These are phyloP conservation scores for Dalbergia oliveri DNA, from an alignment of 306 rosid species.

Conservation along the genomic window DNA sequence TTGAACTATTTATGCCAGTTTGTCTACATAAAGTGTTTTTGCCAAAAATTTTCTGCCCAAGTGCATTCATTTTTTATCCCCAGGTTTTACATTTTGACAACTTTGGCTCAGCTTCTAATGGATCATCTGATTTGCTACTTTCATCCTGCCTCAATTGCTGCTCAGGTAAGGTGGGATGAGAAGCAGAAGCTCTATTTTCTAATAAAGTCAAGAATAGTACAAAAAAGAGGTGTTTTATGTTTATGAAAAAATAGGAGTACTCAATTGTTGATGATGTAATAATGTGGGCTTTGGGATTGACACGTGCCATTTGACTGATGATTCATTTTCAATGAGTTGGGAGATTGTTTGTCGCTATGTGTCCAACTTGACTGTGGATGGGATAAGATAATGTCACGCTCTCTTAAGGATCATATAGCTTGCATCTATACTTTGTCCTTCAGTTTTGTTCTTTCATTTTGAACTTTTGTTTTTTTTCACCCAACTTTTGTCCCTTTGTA, in stretches of 20 bases:
- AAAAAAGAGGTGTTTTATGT: constrained; percentile 28
- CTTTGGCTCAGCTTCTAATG: constrained; percentile 26
- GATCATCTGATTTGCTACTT: constrained; percentile 28
- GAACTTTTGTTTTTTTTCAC: not conserved
- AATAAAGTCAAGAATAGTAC: too few species aligned
- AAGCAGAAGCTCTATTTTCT: constrained; percentile 27
- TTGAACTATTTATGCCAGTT: constrained; percentile 7
- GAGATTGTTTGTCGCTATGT: constrained; percentile 45
- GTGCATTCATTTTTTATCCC: not conserved
- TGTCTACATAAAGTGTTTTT: constrained; percentile 8
- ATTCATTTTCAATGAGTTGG: constrained; percentile 38
- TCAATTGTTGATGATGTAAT: constrained; percentile 44
- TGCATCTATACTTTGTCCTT: constrained; percentile 4
- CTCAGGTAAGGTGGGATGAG: not conserved
- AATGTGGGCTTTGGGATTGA: constrained; percentile 42
- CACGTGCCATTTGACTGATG: constrained; percentile 41
- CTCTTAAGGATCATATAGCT: constrained; percentile 36
- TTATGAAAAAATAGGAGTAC: constrained; percentile 33
- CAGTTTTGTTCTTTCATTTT: constrained; percentile 28
- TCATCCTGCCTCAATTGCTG: not conserved
- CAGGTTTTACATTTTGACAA: not conserved
- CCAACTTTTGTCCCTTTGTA: constrained; percentile 2
- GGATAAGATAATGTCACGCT: constrained; percentile 52
- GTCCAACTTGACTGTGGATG: constrained; percentile 49
- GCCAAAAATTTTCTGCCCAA: constrained; percentile 9